phyloP scores from a whole-genome alignment of 257 asterid species.

The Lantana camara region DNA sequence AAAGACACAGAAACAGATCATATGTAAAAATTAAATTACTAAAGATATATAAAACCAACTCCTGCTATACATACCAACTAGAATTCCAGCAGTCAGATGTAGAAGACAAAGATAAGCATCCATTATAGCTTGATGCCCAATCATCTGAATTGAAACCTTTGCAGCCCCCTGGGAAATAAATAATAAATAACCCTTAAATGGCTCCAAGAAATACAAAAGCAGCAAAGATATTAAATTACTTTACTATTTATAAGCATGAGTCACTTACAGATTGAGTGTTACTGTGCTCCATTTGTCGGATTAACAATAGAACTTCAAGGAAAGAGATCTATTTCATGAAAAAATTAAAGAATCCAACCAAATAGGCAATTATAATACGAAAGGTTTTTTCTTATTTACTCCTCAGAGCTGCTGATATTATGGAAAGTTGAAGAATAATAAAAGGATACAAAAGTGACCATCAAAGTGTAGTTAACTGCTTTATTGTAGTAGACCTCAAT shows the following conservation, averaged over 20 bases:
- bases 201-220: slow-evolving; percentile 1
- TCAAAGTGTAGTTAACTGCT: slow-evolving; percentile 94
- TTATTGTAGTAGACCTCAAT: slow-evolving; percentile 87
- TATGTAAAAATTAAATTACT: neutral
- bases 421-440: slow-evolving; percentile 19
- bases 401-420: neutral
- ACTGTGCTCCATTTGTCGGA: slow-evolving; percentile 97
- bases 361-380: slow-evolving; percentile 26
- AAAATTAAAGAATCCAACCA: slow-evolving; percentile 56
- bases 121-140: slow-evolving; percentile 98
- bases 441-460: slow-evolving; percentile 99
- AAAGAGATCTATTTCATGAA: slow-evolving; percentile 66
- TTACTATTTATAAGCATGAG: neutral
- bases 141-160: slow-evolving; percentile 91
- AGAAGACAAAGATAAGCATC: slow-evolving; percentile 97
- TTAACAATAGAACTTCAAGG: slow-evolving; percentile 87
- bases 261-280: slow-evolving; percentile 90
- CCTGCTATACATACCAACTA: slow-evolving; percentile 69
- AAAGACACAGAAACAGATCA: neutral
- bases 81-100: slow-evolving; percentile 97
- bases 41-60: slow-evolving; percentile 6
- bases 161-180: slow-evolving; percentile 85
- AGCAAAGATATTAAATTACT: slow-evolving; percentile 1
- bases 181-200: slow-evolving; percentile 17
- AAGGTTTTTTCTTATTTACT: neutral